These are phyloP conservation scores for Phaeotremella skinneri DNA, from an alignment of 768 basidiomycete genomes.

Conservation along the genomic window DNA sequence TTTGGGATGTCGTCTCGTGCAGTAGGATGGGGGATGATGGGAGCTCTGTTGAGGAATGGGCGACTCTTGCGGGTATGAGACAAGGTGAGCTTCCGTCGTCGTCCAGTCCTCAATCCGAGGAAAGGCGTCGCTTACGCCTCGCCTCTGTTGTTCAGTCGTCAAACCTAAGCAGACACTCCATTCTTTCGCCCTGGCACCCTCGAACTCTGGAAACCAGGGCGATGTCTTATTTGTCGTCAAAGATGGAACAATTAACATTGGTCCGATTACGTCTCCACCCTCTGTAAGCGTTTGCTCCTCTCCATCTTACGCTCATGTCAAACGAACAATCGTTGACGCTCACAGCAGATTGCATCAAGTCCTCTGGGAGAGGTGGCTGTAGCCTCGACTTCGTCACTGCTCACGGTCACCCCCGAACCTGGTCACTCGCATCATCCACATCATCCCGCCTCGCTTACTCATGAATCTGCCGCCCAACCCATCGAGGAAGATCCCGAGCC, in stretches of 20 bases:
- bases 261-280: slow-evolving; percentile 31
- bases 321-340: neutral
- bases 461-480: neutral
- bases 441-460: slow-evolving; percentile 2
- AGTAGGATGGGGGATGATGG: slow-evolving; percentile 14
- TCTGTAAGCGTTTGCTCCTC: slow-evolving; percentile 15
- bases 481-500: slow-evolving; percentile 5
- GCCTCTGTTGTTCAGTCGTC: slow-evolving; percentile 36
- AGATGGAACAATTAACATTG: slow-evolving; percentile 45
- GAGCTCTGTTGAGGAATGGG: slow-evolving; percentile 27
- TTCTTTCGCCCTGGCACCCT: slow-evolving; percentile 37
- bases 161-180: slow-evolving; percentile 35
- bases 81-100: slow-evolving; percentile 23
- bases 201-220: neutral
- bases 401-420: slow-evolving; percentile 14
- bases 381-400: slow-evolving; percentile 3
- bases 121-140: slow-evolving; percentile 10
- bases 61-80: slow-evolving; percentile 30
- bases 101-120: neutral
- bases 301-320: neutral
- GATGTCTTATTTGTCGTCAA: slow-evolving; percentile 43
- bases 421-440: slow-evolving; percentile 1
- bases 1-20: slow-evolving; percentile 44
- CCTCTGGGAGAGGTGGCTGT: slow-evolving; percentile 28
- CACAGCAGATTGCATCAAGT: slow-evolving; percentile 20